These are phyloP conservation scores for Diplodia scrobiculata DNA, from an alignment of 2,329 filamentous ascomycete genomes.

Conservation along the genomic window DNA sequence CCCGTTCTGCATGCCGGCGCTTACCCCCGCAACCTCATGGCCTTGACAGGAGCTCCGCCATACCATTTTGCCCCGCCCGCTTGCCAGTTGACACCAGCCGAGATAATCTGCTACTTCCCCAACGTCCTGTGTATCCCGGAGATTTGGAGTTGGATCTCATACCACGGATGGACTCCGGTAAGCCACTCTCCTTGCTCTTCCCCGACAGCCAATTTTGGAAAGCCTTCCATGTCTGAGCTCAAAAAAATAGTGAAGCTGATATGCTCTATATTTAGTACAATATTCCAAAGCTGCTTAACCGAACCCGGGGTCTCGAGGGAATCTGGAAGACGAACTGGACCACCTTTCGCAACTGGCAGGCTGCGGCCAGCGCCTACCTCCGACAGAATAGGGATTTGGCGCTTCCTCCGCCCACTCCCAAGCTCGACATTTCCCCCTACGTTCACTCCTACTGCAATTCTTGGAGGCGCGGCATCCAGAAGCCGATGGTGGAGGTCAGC, in stretches of 20 bases:
- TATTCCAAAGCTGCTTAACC: constrained; percentile 1
- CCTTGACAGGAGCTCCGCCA: not conserved
- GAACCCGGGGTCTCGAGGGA: not conserved
- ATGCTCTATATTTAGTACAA: not conserved
- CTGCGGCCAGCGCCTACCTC: not conserved
- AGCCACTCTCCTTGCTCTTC: not conserved
- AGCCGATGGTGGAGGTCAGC: not conserved
- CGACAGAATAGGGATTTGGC: not conserved
- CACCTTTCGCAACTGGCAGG: not conserved
- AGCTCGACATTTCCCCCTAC: not conserved
- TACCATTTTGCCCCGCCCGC: not conserved
- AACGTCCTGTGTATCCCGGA: not conserved
- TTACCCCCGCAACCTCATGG: not conserved
- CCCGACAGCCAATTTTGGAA: too few relatives aligned
- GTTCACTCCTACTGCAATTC: not conserved
- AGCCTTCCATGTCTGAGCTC: too few relatives aligned
- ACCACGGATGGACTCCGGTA: constrained; percentile 12
- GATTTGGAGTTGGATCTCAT: constrained; percentile 3
- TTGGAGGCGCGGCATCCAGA: not conserved
- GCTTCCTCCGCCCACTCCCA: not conserved
- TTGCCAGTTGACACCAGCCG: constrained; percentile 1
- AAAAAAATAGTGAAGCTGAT: not conserved
- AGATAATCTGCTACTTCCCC: constrained; percentile 4
- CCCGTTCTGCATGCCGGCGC: not conserved
- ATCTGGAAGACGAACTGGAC: not conserved